Evolutionary conservation across 2,329 filamentous ascomycete species (phyloP).

Genomic region (Stemphylium lycopersici): DNA sequence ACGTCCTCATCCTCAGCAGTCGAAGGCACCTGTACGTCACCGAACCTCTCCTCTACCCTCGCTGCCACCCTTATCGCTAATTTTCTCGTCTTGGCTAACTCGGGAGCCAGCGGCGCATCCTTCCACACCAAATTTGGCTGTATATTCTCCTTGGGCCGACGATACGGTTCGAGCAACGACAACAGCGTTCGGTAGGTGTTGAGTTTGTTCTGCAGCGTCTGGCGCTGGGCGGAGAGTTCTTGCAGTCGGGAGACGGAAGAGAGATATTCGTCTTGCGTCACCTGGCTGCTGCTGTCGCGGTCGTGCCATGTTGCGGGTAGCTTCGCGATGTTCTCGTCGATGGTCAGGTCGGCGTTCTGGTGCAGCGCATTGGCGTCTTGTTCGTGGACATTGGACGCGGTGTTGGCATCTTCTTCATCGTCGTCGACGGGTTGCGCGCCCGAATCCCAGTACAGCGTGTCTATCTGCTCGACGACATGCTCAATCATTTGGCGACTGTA

Average conservation of each 20-base stretch:
- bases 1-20: constrained; percentile 32
- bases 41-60: constrained; percentile 40
- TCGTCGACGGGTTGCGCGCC: constrained; percentile 46
- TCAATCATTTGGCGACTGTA: constrained; percentile 73
- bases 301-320: constrained; percentile 31
- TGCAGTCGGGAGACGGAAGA: constrained; percentile 55
- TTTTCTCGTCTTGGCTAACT: constrained; percentile 70
- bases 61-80: constrained; percentile 53
- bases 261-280: constrained; percentile 42
- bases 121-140: constrained; percentile 72
- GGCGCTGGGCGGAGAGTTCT: constrained; percentile 57
- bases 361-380: constrained; percentile 47
- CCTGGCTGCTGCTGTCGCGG: constrained; percentile 14
- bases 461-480: constrained; percentile 75
- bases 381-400: constrained; percentile 47
- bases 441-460: constrained; percentile 65
- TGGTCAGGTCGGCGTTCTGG: constrained; percentile 39
- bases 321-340: constrained; percentile 43
- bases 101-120: constrained; percentile 68
- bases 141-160: constrained; percentile 53
- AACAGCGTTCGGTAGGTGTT: constrained; percentile 57
- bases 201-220: constrained; percentile 55
- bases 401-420: constrained; percentile 22
- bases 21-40: constrained; percentile 35
- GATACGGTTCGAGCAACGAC: constrained; percentile 60